phyloP scores from a whole-genome alignment of 139 green algal genomes.

The Zygnema circumcarinatum region DNA sequence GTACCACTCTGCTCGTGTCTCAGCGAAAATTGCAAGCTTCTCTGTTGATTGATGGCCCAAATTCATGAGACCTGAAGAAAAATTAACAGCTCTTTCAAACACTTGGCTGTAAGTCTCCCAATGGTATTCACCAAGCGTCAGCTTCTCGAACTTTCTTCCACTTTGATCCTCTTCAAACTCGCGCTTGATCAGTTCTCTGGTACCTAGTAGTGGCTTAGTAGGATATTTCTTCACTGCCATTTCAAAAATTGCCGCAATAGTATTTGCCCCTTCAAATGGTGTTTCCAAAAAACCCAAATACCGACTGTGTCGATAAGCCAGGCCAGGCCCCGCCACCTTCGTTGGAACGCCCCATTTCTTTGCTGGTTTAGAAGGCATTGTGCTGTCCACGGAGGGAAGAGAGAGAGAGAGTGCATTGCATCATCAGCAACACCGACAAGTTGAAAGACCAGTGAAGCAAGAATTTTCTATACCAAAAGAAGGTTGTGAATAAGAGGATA shows the following conservation, averaged over 20 bases:
- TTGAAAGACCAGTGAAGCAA: background rate
- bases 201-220: conserved; percentile 20
- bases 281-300: conserved; percentile 20
- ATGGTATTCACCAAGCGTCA: conserved; percentile 21
- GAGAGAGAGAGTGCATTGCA: no score
- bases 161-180: conserved; percentile 12
- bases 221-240: background rate
- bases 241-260: conserved; percentile 25
- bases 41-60: conserved; percentile 18
- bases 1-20: conserved; percentile 33
- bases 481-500: background rate
- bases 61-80: conserved; percentile 24
- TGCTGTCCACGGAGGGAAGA: background rate
- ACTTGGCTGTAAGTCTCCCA: conserved; percentile 21
- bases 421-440: background rate
- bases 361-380: background rate
- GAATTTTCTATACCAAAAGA: no score
- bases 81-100: conserved; percentile 5
- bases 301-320: conserved; percentile 9
- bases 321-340: background rate
- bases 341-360: background rate
- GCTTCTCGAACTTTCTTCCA: conserved; percentile 38
- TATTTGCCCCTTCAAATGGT: conserved; percentile 40
- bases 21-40: conserved; percentile 46
- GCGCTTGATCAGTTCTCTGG: conserved; percentile 7